A percentile compares a stretch with the other conserved stretches of the same genome.
These are phyloP conservation scores for Neurospora sp. DNA, from an alignment of 495 filamentous ascomycete species.

Conservation along the genomic window DNA sequence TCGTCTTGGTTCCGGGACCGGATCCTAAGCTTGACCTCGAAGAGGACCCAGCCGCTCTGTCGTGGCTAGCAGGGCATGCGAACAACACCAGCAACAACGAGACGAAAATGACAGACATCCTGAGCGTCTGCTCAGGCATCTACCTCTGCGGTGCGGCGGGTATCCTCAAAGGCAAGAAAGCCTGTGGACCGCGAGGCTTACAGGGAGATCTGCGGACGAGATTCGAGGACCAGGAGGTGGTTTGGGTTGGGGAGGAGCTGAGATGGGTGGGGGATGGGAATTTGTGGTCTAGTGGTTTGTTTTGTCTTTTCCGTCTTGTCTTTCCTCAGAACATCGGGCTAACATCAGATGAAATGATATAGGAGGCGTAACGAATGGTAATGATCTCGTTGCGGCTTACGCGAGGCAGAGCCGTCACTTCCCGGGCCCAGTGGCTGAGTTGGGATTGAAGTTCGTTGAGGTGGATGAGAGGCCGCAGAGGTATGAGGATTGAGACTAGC, in stretches of 20 bases:
- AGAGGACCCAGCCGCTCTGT: slow-evolving; percentile 23
- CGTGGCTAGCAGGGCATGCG: slow-evolving; percentile 38
- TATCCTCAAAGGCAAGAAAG: slow-evolving; percentile 35
- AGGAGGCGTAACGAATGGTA: slow-evolving; percentile 45
- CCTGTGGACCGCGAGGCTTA: slow-evolving; percentile 42
- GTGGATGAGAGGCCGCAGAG: slow-evolving; percentile 36
- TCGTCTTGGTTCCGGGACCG: slow-evolving; percentile 44
- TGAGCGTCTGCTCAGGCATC: slow-evolving; percentile 47
- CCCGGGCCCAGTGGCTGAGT: slow-evolving; percentile 36
- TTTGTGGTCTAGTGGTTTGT: slow-evolving; percentile 50
- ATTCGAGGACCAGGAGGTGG: slow-evolving; percentile 30
- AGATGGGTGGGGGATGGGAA: slow-evolving; percentile 48
- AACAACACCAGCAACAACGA: slow-evolving; percentile 3
- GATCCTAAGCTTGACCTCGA: slow-evolving; percentile 25
- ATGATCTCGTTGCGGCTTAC: slow-evolving; percentile 50
- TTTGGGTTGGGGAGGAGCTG: slow-evolving; percentile 36
- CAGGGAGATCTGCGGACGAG: slow-evolving; percentile 31
- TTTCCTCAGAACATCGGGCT: background rate
- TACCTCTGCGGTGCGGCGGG: slow-evolving; percentile 40
- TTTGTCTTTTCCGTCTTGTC: no score
- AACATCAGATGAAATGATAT: background rate
- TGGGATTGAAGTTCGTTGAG: slow-evolving; percentile 40
- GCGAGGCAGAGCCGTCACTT: slow-evolving; percentile 33
- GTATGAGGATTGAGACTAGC: slow-evolving; percentile 27
- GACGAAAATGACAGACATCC: slow-evolving; percentile 29